Evolutionary conservation across 805 yeast genomes (phyloP).

Genomic region (Cyberlindnera bimundalis): DNA sequence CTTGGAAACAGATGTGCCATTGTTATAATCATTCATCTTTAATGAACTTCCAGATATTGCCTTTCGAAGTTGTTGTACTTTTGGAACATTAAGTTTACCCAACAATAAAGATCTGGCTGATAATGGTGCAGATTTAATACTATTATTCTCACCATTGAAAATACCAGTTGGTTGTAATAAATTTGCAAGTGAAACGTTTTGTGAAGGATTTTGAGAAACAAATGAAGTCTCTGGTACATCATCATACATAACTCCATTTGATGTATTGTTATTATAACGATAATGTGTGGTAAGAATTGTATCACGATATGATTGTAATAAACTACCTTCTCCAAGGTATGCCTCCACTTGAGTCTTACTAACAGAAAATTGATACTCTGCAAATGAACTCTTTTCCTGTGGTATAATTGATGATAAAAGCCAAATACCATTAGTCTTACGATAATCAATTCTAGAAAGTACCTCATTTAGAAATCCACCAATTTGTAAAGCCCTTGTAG

Average conservation of each 20-base stretch:
- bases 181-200: conserved; percentile 18
- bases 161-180: conserved; percentile 15
- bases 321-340: conserved; percentile 5
- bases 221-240: conserved; percentile 15
- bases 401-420: conserved; percentile 15
- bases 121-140: conserved; percentile 27
- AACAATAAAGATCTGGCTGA: conserved; percentile 27
- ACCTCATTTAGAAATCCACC: conserved; percentile 13
- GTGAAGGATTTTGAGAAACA: conserved; percentile 19
- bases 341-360: conserved; percentile 10
- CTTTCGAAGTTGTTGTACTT: conserved; percentile 26
- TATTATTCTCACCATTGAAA: conserved; percentile 16
- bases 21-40: neutral
- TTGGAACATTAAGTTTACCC: conserved; percentile 25
- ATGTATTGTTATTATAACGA: conserved; percentile 15
- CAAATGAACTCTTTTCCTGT: conserved; percentile 6
- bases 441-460: conserved; percentile 22
- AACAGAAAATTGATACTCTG: conserved; percentile 9
- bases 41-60: conserved; percentile 23
- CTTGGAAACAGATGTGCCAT: conserved; percentile 10
- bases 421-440: conserved; percentile 22
- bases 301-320: conserved; percentile 16
- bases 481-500: conserved; percentile 11
- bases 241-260: too few species aligned
- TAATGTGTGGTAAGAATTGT: conserved; percentile 23